A percentile compares a stretch with the other conserved stretches of the same genome.
phyloP scores from a whole-genome alignment of 768 basidiomycete species.

The Nevesoporus exiguus region DNA sequence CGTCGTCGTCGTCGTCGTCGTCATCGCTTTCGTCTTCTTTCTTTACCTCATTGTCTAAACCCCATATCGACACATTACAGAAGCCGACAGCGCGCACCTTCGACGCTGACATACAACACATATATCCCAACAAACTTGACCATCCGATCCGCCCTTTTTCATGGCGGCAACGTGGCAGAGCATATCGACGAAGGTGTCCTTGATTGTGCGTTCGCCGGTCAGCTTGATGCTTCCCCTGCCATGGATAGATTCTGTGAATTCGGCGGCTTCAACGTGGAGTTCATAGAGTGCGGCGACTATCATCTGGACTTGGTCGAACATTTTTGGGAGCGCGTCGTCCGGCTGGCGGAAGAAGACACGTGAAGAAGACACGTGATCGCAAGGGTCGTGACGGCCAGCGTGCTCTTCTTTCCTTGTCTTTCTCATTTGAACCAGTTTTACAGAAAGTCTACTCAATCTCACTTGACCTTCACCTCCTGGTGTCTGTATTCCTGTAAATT shows the following conservation, averaged over 20 bases:
- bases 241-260: slow-evolving; percentile 45
- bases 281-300: slow-evolving; percentile 78
- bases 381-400: too few relatives aligned
- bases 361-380: too few relatives aligned
- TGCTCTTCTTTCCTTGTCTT: too few relatives aligned
- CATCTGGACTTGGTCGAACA: too few relatives aligned
- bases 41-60: slow-evolving; percentile 36
- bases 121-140: slow-evolving; percentile 84
- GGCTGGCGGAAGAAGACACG: too few relatives aligned
- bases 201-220: slow-evolving; percentile 75
- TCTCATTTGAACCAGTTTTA: too few relatives aligned
- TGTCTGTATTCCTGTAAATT: too few relatives aligned
- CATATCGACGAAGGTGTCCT: slow-evolving; percentile 57
- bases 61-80: not conserved
- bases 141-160: slow-evolving; percentile 84
- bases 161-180: slow-evolving; percentile 58
- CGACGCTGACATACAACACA: slow-evolving; percentile 68
- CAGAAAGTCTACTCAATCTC: too few relatives aligned
- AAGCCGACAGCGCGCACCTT: slow-evolving; percentile 46
- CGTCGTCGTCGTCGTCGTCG: slow-evolving; percentile 60
- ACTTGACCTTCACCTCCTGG: too few relatives aligned
- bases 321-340: too few relatives aligned
- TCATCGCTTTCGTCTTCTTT: slow-evolving; percentile 41
- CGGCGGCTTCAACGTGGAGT: slow-evolving; percentile 64
- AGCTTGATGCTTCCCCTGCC: slow-evolving; percentile 52